These are phyloP conservation scores for Geotrichum histeridarum DNA, from an alignment of 1,139 yeast species.

Conservation along the genomic window DNA sequence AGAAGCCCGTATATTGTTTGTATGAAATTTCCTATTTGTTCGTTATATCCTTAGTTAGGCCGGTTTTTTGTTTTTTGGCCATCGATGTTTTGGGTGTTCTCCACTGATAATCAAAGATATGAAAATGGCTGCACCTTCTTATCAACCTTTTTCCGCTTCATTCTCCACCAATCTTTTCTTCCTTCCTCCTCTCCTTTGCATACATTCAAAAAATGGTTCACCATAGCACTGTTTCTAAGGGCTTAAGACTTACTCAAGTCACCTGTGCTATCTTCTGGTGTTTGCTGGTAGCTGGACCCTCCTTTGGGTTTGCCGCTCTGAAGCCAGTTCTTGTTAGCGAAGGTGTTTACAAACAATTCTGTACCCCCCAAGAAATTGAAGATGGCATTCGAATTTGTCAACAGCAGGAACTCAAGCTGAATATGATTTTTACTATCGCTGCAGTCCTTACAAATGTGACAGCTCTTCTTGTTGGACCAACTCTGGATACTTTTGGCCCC, in stretches of 20 bases:
- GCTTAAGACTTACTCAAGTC: slow-evolving; percentile 46
- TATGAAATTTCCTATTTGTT: too few species aligned
- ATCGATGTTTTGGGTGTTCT: neutral
- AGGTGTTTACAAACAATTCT: slow-evolving; percentile 65
- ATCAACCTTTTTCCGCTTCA: neutral
- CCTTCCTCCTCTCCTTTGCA: neutral
- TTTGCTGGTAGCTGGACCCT: slow-evolving; percentile 84
- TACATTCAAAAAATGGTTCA: slow-evolving; percentile 9
- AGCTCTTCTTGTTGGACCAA: slow-evolving; percentile 75
- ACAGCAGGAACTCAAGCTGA: slow-evolving; percentile 73
- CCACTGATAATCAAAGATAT: too few species aligned
- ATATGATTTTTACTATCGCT: slow-evolving; percentile 76
- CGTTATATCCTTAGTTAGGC: too few species aligned
- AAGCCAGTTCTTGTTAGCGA: slow-evolving; percentile 74
- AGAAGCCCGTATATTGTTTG: too few species aligned
- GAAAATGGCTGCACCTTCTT: too few species aligned
- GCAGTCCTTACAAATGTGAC: slow-evolving; percentile 83
- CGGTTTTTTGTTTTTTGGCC: too few species aligned
- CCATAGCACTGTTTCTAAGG: slow-evolving; percentile 15
- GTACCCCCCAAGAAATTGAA: slow-evolving; percentile 39
- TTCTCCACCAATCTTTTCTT: neutral
- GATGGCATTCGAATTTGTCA: slow-evolving; percentile 44
- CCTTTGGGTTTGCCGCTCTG: slow-evolving; percentile 87
- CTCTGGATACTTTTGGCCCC: slow-evolving; percentile 77
- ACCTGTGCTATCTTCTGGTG: slow-evolving; percentile 81